These are phyloP conservation scores for Pyrus pyrifolia DNA, from an alignment of 306 rosid genomes.

Conservation along the genomic window DNA sequence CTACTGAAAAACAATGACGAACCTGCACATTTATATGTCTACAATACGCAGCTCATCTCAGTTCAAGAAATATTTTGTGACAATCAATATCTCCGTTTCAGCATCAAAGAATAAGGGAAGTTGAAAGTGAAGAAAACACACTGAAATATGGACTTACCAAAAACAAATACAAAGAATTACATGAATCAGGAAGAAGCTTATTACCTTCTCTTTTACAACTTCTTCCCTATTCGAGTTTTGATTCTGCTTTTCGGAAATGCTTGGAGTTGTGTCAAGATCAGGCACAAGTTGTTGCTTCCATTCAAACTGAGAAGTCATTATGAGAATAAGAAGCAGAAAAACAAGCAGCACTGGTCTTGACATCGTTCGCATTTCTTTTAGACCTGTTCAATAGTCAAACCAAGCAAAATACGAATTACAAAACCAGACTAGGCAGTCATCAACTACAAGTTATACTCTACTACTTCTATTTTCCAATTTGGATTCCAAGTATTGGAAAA, in stretches of 20 bases:
- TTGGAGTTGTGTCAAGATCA: conserved; percentile 48
- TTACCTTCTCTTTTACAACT: conserved; percentile 75
- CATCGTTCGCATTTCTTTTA: conserved; percentile 41
- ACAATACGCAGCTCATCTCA: neutral
- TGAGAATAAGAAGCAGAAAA: conserved; percentile 65
- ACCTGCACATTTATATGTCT: neutral
- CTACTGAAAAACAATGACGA: neutral
- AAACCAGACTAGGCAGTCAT: neutral
- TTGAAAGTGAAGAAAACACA: neutral
- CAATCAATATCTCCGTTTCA: neutral
- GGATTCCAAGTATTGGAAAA: neutral
- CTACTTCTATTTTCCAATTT: neutral
- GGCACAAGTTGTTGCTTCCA: conserved; percentile 74
- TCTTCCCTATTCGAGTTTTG: conserved; percentile 57
- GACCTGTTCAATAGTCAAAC: conserved; percentile 37
- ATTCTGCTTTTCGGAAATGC: conserved; percentile 51
- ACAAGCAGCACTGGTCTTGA: conserved; percentile 80
- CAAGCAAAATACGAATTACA: neutral
- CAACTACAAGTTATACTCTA: neutral
- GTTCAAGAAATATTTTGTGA: neutral
- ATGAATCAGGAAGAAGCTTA: neutral
- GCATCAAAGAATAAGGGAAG: neutral
- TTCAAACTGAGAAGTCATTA: conserved; percentile 88
- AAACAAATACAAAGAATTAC: neutral
- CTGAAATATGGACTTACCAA: neutral